Conservation (phyloP, 306 rosid genomes). For the Hylodesmum podocarpum region DNA sequence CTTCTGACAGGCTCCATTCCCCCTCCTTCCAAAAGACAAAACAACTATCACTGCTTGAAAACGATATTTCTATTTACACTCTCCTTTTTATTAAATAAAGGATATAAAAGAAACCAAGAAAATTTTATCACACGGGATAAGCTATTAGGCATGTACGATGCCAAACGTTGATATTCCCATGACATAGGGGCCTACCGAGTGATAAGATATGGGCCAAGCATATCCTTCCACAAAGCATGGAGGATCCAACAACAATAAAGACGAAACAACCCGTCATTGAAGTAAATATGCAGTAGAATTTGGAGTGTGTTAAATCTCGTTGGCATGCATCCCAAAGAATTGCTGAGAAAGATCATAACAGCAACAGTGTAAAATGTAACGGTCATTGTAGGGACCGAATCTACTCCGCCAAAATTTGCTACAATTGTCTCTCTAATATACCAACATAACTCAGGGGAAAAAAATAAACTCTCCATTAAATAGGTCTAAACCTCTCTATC, state of each 20-base stretch:
- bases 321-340: not conserved
- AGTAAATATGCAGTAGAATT: not conserved
- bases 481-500: slow-evolving; percentile 8
- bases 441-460: slow-evolving; percentile 5
- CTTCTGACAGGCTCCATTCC: not conserved
- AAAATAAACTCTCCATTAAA: slow-evolving; percentile 18
- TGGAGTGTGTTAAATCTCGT: not conserved
- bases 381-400: slow-evolving; percentile 7
- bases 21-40: not conserved
- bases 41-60: not conserved
- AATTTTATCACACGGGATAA: not conserved
- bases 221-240: not conserved
- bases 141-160: not conserved
- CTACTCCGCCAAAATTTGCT: slow-evolving; percentile 37
- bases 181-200: not conserved
- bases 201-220: slow-evolving; percentile 2
- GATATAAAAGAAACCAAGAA: not conserved
- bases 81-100: not conserved
- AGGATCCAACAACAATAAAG: not conserved
- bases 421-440: slow-evolving; percentile 11
- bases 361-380: slow-evolving; percentile 16
- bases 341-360: not conserved
- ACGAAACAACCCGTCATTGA: not conserved
- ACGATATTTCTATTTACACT: not conserved
- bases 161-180: slow-evolving; percentile 9